Conservation (phyloP, 257 asterid species). For the Solanum ahanhuiri region DNA sequence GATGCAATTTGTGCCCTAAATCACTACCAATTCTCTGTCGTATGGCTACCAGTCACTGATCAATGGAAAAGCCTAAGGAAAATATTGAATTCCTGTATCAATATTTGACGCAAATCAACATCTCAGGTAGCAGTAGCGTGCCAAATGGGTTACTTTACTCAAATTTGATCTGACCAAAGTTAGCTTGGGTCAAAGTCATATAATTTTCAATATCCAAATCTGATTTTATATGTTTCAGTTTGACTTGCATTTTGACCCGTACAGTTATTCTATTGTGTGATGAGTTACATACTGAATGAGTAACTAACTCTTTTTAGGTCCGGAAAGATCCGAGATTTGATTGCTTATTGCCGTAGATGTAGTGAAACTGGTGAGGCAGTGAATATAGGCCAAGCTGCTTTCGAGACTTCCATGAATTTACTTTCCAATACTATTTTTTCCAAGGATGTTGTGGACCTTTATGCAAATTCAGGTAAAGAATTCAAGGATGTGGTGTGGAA, state of each 20-base stretch:
- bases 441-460: constrained; percentile 40
- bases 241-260: background rate
- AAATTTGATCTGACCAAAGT: background rate
- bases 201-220: background rate
- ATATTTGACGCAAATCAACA: constrained; percentile 49
- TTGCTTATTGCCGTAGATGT: constrained; percentile 27
- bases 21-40: constrained; percentile 3
- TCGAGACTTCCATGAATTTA: constrained; percentile 25
- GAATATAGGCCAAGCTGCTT: constrained; percentile 51
- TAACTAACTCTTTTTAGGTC: background rate
- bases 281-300: background rate
- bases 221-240: no score
- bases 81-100: constrained; percentile 22
- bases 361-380: constrained; percentile 38
- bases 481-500: constrained; percentile 46
- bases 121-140: constrained; percentile 14
- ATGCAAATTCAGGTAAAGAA: constrained; percentile 46
- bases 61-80: constrained; percentile 11
- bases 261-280: background rate
- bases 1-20: constrained; percentile 5
- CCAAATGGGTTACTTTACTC: background rate
- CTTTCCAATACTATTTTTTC: constrained; percentile 49
- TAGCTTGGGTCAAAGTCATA: background rate
- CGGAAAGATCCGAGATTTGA: constrained; percentile 49
- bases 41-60: constrained; percentile 8